Conservation (phyloP, 2,329 filamentous ascomycete genomes). For the Bisporella sp. region DNA sequence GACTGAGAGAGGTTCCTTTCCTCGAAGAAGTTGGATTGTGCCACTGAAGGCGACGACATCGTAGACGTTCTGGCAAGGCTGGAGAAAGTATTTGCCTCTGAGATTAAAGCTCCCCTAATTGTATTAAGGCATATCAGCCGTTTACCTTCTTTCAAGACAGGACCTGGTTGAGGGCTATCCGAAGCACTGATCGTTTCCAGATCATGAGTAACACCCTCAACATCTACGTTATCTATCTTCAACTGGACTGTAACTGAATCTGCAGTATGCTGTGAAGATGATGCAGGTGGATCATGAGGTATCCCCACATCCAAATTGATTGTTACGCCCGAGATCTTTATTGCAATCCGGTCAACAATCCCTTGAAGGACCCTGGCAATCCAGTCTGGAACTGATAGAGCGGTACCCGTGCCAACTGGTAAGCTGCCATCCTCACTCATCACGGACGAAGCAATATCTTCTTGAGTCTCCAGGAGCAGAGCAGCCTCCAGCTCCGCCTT, state of each 20-base stretch:
- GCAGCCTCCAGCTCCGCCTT: slow-evolving; percentile 63
- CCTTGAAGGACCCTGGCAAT: slow-evolving; percentile 67
- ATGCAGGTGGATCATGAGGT: slow-evolving; percentile 36
- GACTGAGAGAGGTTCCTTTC: slow-evolving; percentile 9
- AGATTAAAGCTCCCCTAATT: slow-evolving; percentile 58
- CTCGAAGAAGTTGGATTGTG: slow-evolving; percentile 36
- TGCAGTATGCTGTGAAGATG: slow-evolving; percentile 32
- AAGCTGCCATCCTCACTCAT: slow-evolving; percentile 56
- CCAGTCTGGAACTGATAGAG: slow-evolving; percentile 62
- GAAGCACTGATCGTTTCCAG: slow-evolving; percentile 26
- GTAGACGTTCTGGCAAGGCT: slow-evolving; percentile 51
- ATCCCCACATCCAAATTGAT: slow-evolving; percentile 59
- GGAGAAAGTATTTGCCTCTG: slow-evolving; percentile 60
- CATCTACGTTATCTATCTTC: slow-evolving; percentile 54
- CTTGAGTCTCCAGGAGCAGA: slow-evolving; percentile 54
- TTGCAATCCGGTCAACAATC: slow-evolving; percentile 62
- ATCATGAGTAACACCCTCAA: slow-evolving; percentile 54
- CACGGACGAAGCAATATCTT: slow-evolving; percentile 52
- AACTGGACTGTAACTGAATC: slow-evolving; percentile 59
- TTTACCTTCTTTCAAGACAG: slow-evolving; percentile 52
- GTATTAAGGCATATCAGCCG: slow-evolving; percentile 56
- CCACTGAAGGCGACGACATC: slow-evolving; percentile 48
- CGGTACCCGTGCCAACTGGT: slow-evolving; percentile 60
- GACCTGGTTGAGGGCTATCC: slow-evolving; percentile 3
- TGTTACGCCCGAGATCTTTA: slow-evolving; percentile 57